Base-by-base conservation (phyloP, 768 basidiomycete species). In the Lentinula boryana region DNA sequence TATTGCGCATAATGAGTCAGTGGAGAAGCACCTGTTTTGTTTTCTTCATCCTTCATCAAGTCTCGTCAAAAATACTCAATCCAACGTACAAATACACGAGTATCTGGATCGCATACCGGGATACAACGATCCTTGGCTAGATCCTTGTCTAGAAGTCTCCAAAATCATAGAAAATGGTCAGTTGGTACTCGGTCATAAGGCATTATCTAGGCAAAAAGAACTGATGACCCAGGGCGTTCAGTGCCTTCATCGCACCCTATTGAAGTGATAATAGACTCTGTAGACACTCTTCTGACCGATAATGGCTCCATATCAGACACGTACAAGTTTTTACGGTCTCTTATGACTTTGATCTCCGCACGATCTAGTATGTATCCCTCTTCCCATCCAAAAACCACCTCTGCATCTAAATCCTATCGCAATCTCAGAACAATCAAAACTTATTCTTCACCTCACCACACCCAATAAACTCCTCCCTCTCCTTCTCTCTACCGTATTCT, bases 241-340 rank as follows among this genome's bases (percentile, higher is more conserved):
- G 57, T 68, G 81, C 81, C 71, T 50, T 65, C 77, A 33, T 43
- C 75, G 33, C 77, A 79, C 33, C 76, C 86, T n/a, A 61, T 89
- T 32, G 81, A 78, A 63, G 80, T 91, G 23, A 69, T 89, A 56
- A 77, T 94, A 38, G 93, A 94, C 69, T 89, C 89, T 18, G 71
- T 85, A 16, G 87, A 91, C 65, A 87, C 84, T 4, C 71, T 93
- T 23, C 68, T 78, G 4, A 75, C 81, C 9, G 88, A 92, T 67
- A 67, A 83, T 23, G 79, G 76, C 10, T 85, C 88, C 12, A 60
- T 77, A 23, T 70, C 87, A 5, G 75, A 78, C 63, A 75, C 84
- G 1, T 84, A 83, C 64, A 76, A 71, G 36, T 78, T 84, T 60
- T 75, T 93, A 33, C 75, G 69, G 32, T 71, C 77, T 10, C 66